phyloP scores from a whole-genome alignment of 2,329 filamentous ascomycete species.

The Trichoderma sp. region DNA sequence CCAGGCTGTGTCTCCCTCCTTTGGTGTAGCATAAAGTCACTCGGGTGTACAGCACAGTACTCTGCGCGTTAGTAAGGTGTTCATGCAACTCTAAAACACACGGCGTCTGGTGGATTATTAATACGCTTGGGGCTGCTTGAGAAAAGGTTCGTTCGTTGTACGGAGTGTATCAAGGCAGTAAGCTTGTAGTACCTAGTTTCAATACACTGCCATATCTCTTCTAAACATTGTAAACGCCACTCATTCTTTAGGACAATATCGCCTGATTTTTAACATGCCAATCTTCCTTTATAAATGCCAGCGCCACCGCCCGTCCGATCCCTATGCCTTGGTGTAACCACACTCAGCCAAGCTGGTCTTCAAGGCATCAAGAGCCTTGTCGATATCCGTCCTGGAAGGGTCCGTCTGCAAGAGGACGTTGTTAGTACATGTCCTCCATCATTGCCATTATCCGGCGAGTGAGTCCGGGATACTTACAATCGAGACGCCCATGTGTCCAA shows the following conservation, averaged over 20 bases:
- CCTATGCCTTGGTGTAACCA: slow-evolving; percentile 52
- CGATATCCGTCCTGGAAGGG: slow-evolving; percentile 73
- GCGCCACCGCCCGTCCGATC: slow-evolving; percentile 11
- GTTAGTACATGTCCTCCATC: not conserved
- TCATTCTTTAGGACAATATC: not conserved
- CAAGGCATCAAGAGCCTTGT: slow-evolving; percentile 76
- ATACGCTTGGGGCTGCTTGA: not conserved
- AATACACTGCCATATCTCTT: not conserved
- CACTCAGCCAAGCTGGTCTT: slow-evolving; percentile 71
- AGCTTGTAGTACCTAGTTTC: not conserved
- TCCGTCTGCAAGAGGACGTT: slow-evolving; percentile 56
- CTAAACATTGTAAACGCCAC: not conserved
- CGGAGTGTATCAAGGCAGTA: not conserved
- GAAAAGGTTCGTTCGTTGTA: too few relatives aligned
- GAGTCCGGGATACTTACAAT: slow-evolving; percentile 53
- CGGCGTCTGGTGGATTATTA: not conserved
- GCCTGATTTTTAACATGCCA: not conserved
- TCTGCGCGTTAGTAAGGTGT: not conserved
- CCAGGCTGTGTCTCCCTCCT: not conserved
- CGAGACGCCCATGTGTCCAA: slow-evolving; percentile 97
- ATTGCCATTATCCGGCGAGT: not conserved
- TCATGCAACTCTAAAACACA: not conserved
- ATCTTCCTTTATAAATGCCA: slow-evolving; percentile 3
- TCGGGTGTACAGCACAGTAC: not conserved
- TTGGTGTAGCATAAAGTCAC: not conserved